These are phyloP conservation scores for Amyloporia xantha DNA, from an alignment of 768 basidiomycete species.

Conservation along the genomic window DNA sequence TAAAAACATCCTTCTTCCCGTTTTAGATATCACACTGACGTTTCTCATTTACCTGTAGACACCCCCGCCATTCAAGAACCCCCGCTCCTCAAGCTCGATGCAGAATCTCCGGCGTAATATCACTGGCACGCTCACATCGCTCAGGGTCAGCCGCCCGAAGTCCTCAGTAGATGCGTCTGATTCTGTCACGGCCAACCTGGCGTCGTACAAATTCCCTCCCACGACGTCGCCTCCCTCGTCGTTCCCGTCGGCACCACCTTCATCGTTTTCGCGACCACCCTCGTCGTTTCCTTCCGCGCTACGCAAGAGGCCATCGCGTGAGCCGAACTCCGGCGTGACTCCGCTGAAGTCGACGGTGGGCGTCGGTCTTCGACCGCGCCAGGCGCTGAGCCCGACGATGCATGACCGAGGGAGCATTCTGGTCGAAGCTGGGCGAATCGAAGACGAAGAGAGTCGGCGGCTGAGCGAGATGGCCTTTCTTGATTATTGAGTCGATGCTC, in stretches of 20 bases:
- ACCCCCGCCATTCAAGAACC: constrained; percentile 4
- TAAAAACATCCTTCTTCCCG: background rate
- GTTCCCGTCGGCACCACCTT: constrained; percentile 8
- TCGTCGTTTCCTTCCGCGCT: constrained; percentile 23
- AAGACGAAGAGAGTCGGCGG: constrained; percentile 63
- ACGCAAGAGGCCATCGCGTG: constrained; percentile 4
- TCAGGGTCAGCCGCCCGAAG: constrained; percentile 19
- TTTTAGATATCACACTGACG: constrained; percentile 2
- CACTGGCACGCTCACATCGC: constrained; percentile 23
- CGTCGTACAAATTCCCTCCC: constrained; percentile 3
- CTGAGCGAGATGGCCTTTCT: constrained; percentile 66
- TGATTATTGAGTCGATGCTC: constrained; percentile 5
- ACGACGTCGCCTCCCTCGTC: constrained; percentile 3
- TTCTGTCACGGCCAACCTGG: constrained; percentile 21
- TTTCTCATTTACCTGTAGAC: background rate
- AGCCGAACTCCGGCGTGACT: background rate
- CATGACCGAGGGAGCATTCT: constrained; percentile 54
- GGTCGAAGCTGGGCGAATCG: constrained; percentile 43
- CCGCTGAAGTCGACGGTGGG: constrained; percentile 7
- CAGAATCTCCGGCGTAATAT: constrained; percentile 42
- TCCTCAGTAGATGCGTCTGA: constrained; percentile 12
- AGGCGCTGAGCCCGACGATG: constrained; percentile 50
- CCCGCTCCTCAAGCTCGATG: constrained; percentile 31
- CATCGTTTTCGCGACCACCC: constrained; percentile 1
- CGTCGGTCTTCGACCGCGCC: constrained; percentile 23